A percentile compares a stretch with the other conserved stretches of the same genome.
Conservation (phyloP, 495 filamentous ascomycete species). For the Penicillium roqueforti region DNA sequence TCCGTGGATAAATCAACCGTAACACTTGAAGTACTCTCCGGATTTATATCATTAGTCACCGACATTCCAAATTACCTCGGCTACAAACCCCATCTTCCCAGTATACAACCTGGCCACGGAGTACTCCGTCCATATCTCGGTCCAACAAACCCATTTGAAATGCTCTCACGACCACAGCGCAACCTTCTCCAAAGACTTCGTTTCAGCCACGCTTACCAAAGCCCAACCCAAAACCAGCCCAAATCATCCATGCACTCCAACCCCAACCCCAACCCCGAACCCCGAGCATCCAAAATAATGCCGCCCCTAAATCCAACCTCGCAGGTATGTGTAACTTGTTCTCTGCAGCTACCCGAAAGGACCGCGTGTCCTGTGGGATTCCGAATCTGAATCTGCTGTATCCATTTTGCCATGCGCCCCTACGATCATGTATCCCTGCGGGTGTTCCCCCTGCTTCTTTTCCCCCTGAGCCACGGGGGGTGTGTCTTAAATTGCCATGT, state of each 20-base stretch:
- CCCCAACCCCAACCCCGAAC: not conserved
- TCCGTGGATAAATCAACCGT: not conserved
- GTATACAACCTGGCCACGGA: not conserved
- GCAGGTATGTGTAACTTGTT: constrained; percentile 26
- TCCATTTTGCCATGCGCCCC: constrained; percentile 11
- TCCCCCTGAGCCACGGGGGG: constrained; percentile 3
- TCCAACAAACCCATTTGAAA: not conserved
- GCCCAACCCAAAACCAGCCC: not conserved
- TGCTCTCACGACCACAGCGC: not conserved
- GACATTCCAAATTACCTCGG: constrained; percentile 6
- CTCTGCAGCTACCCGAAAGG: constrained; percentile 5
- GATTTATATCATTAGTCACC: constrained; percentile 6
- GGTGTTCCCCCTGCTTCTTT: not conserved
- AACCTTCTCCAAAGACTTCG: not conserved
- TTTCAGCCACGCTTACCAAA: not conserved
- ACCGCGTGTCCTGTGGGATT: constrained; percentile 10
- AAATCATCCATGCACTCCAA: not conserved
- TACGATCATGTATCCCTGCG: constrained; percentile 2
- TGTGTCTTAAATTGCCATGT: constrained; percentile 4
- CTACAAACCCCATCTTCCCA: not conserved
- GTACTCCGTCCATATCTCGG: not conserved
- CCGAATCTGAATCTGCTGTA: constrained; percentile 4
- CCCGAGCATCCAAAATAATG: constrained; percentile 17
- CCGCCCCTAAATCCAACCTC: constrained; percentile 34
- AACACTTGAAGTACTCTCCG: not conserved